Evolutionary conservation across 768 basidiomycete species (phyloP).

Genomic region (Suillus occidentalis): DNA sequence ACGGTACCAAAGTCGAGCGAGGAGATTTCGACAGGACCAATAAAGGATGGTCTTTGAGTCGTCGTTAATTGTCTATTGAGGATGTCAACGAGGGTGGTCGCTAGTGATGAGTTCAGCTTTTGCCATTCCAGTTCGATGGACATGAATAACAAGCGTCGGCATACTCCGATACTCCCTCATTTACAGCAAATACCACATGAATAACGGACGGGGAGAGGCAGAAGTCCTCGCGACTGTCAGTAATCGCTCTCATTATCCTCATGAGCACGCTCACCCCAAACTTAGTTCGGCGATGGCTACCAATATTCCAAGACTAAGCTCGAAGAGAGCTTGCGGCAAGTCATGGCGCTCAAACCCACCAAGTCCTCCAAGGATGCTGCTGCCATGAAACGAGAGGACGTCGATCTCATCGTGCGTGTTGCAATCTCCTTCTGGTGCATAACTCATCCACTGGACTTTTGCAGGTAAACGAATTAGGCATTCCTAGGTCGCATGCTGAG

Average conservation of each 20-base stretch:
- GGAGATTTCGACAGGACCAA: slow-evolving; percentile 87
- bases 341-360: slow-evolving; percentile 51
- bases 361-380: slow-evolving; percentile 42
- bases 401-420: slow-evolving; percentile 27
- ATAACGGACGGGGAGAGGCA: slow-evolving; percentile 20
- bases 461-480: slow-evolving; percentile 32
- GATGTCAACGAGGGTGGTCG: slow-evolving; percentile 63
- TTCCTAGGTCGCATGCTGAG: slow-evolving; percentile 29
- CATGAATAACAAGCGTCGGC: slow-evolving; percentile 45
- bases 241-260: neutral
- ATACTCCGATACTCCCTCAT: neutral
- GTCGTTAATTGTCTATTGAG: slow-evolving; percentile 78
- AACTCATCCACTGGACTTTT: neutral
- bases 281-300: slow-evolving; percentile 57
- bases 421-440: neutral
- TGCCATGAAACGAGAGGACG: slow-evolving; percentile 28
- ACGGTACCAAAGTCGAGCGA: slow-evolving; percentile 85
- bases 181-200: slow-evolving; percentile 3
- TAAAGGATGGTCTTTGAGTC: slow-evolving; percentile 84
- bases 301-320: slow-evolving; percentile 36
- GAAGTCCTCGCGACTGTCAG: slow-evolving; percentile 14
- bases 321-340: slow-evolving; percentile 44
- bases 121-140: slow-evolving; percentile 96
- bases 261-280: slow-evolving; percentile 14
- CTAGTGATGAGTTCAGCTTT: slow-evolving; percentile 72